These are phyloP conservation scores for Fusarium chuoi DNA, from an alignment of 2,329 filamentous ascomycete genomes.

Conservation along the genomic window DNA sequence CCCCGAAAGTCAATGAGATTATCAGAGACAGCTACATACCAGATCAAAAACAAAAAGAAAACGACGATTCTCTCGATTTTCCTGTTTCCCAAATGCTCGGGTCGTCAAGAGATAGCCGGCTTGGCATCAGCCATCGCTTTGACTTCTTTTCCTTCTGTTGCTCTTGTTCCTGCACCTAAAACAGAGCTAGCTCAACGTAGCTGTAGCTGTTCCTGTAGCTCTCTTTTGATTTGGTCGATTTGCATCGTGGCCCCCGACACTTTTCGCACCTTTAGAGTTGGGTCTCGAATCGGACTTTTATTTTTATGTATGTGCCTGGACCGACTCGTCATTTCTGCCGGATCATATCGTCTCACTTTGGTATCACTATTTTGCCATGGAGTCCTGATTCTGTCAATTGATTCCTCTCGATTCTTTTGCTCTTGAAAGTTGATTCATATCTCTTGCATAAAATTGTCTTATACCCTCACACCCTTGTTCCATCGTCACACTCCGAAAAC, in stretches of 20 bases:
- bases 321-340: background rate
- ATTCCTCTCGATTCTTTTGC: background rate
- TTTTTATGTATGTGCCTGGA: conserved; percentile 6
- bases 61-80: background rate
- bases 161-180: conserved; percentile 27
- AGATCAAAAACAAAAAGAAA: background rate
- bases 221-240: conserved; percentile 8
- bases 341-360: background rate
- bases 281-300: conserved; percentile 10
- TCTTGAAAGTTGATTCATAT: background rate
- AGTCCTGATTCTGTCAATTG: background rate
- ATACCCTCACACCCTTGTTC: conserved; percentile 17
- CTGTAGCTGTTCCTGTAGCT: conserved; percentile 1
- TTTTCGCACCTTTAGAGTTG: conserved; percentile 3
- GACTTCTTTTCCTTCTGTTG: background rate
- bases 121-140: conserved; percentile 24
- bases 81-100: conserved; percentile 20
- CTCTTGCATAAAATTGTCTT: conserved; percentile 19
- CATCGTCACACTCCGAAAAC: conserved; percentile 4
- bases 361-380: background rate
- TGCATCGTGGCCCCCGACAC: conserved; percentile 17
- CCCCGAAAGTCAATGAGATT: conserved; percentile 8
- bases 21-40: conserved; percentile 6
- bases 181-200: conserved; percentile 1
- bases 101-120: conserved; percentile 27